Evolutionary conservation across 768 basidiomycete species (phyloP).

Genomic region (Rhodotorula toruloides): DNA sequence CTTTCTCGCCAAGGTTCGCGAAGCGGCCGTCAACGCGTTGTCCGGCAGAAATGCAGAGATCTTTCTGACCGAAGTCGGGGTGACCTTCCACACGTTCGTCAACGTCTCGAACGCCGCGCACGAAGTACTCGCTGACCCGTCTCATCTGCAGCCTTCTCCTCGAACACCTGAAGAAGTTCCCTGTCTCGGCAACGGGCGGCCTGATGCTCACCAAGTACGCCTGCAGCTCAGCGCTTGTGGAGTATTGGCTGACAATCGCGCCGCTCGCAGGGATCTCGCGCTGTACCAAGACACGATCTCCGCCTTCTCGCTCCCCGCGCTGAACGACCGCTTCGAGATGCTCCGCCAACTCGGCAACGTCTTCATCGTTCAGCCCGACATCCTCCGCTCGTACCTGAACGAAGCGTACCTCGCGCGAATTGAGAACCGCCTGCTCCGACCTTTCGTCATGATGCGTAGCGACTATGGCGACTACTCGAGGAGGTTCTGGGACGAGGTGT

Average conservation of each 20-base stretch:
- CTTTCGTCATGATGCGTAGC: constrained; percentile 81
- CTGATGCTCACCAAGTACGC: constrained; percentile 93
- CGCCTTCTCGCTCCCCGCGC: constrained; percentile 72
- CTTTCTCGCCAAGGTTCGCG: constrained; percentile 70
- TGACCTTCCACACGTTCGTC: constrained; percentile 78
- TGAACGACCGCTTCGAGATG: constrained; percentile 95
- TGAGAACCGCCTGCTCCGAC: constrained; percentile 75
- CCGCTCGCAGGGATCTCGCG: constrained; percentile 71
- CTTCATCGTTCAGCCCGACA: constrained; percentile 92
- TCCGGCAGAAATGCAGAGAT: constrained; percentile 89
- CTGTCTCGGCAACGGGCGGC: constrained; percentile 92
- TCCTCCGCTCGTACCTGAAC: constrained; percentile 88
- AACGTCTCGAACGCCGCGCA: not conserved
- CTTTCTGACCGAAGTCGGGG: constrained; percentile 88
- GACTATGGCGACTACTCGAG: constrained; percentile 58
- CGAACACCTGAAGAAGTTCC: constrained; percentile 92
- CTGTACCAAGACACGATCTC: constrained; percentile 86
- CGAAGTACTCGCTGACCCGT: not conserved
- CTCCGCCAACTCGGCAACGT: constrained; percentile 93
- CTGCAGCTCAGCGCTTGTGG: no score
- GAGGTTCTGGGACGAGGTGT: constrained; percentile 40
- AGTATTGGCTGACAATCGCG: not conserved
- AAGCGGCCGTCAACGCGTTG: constrained; percentile 66
- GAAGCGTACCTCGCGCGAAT: constrained; percentile 84
- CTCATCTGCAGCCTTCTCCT: constrained; percentile 64